Base-by-base conservation (phyloP, 148 eudicot genomes). In the Fagopyrum esculentum region DNA sequence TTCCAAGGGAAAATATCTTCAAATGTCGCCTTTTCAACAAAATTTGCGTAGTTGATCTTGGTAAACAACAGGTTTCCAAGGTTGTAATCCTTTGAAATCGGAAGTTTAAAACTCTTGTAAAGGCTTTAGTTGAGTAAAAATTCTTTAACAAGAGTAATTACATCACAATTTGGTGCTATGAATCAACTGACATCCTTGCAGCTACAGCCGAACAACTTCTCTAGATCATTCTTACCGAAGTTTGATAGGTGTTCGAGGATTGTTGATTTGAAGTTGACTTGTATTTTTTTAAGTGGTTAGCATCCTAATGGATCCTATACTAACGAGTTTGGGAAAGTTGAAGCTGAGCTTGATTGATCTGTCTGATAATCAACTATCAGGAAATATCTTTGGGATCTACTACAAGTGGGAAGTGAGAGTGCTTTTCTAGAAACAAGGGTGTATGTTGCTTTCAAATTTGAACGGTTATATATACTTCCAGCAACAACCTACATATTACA, bases 261-360 rank as follows among this genome's bases (percentile, higher is more conserved):
- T 47, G 98, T 85, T 61, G 93, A 91, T 43, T 73, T 95, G 22
- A 85, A 92, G 78, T 88, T 95, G 12, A 92, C 94, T 9, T 77
- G 75, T 19, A 95, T 92, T 78, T 81, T 72, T n/a, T 76, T 95
- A 8, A 77, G 74, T 60, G 97, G 92, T 64, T 29, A 95, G 92
- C 71, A 64, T 44, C 73, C 91, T 95, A 17, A 70, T 74, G 0
- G 99, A 98, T 59, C 57, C 82, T 1, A 81, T 95, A 45, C 98
- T 98, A 4, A 72, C 26, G 51, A 84, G 78, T 75, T 77, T 95
- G 13, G 90, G 82, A 50, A 87, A 78, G 43, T 77, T 95, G 84
- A 92, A 81, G 82, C 78, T 95, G 40, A 92, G 98, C 75, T 81
- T 80, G 45, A 82, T 92, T 26, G 98, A 95, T 80, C 74, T 95